Conservation (phyloP, 2,329 filamentous ascomycete species). For the Exophiala viscosa region DNA sequence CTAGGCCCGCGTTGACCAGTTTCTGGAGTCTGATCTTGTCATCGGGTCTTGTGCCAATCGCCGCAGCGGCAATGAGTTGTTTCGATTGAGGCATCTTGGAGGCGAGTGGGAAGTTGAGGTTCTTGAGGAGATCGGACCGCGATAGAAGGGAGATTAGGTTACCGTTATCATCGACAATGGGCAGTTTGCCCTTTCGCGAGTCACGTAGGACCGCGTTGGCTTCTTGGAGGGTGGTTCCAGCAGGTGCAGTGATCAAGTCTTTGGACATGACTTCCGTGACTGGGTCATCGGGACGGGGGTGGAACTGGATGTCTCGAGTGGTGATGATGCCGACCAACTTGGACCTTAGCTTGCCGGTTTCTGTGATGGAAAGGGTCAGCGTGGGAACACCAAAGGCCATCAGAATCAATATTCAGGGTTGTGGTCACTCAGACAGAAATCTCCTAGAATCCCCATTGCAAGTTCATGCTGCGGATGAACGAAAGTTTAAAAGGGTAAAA, state of each 20-base stretch:
- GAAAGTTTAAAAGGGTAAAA: constrained; percentile 86
- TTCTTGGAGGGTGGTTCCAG: constrained; percentile 78
- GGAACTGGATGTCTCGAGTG: constrained; percentile 96
- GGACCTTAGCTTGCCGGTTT: constrained; percentile 86
- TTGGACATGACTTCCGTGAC: constrained; percentile 93
- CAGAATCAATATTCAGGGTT: constrained; percentile 24
- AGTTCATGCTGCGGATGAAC: constrained; percentile 96
- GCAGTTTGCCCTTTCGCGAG: constrained; percentile 98
- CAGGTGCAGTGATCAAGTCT: constrained; percentile 81
- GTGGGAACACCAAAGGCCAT: constrained; percentile 3
- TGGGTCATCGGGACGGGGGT: constrained; percentile 66
- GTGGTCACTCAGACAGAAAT: constrained; percentile 53
- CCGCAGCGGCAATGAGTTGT: constrained; percentile 91
- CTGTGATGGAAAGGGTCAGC: constrained; percentile 47
- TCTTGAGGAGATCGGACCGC: constrained; percentile 96
- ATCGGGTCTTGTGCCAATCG: constrained; percentile 90
- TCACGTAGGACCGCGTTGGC: constrained; percentile 89
- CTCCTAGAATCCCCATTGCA: constrained; percentile 88
- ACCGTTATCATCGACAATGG: constrained; percentile 77
- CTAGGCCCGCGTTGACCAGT: constrained; percentile 89
- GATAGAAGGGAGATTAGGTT: constrained; percentile 91
- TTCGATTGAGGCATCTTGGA: constrained; percentile 97
- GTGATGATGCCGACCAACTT: constrained; percentile 98
- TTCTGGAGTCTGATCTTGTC: constrained; percentile 83
- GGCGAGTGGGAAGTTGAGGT: constrained; percentile 91